Base-by-base conservation (phyloP, 2,329 filamentous ascomycete genomes). In the Coniosporium tulheliwenetii region DNA sequence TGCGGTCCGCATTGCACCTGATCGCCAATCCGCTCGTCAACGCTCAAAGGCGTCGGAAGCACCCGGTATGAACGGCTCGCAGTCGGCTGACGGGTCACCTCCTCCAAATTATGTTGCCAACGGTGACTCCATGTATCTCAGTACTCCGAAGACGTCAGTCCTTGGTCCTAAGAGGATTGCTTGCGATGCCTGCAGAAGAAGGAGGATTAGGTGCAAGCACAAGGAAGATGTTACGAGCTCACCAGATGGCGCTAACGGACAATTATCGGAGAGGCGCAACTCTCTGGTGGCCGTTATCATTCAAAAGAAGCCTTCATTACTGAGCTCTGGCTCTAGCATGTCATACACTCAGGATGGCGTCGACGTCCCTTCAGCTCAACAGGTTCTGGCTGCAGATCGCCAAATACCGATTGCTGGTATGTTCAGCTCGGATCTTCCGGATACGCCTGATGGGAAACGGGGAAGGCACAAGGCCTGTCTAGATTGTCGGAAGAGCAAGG, bases 401-500 rank as follows among this genome's bases (percentile, higher is more conserved):
- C 19, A 26, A 26, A 3, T 4, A 3, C 19, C 19, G 4, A 26
- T 26, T 26, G 3, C 19, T 4, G 19, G 4, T 3, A 26, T 26
- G 19, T 26, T 26, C 19, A 26, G 19, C 19, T 26, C 19, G 19
- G 19, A 26, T 26, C 19, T 26, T 26, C 19, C 19, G 3, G 19
- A 26, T 7, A 26, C 19, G 7, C 19, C 19, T 26, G 19, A 26
- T 26, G 19, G 19, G 75, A 60, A 58, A 44, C 55, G 55, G 10
- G 55, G 57, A 26, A 47, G 75, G 49, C 77, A 68, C 50, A 79
- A 78, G 55, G 76, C 76, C 36, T 80, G 76, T 53, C 67, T 75
- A 43, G 75, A 79, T 49, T 80, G 76, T 56, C 70, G 76, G 37
- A 79, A 77, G 54, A 78, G 74, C 65, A 79, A 79, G 66, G 75